phyloP scores from a whole-genome alignment of 2,329 filamentous ascomycete genomes.

The Penicillium hordei region DNA sequence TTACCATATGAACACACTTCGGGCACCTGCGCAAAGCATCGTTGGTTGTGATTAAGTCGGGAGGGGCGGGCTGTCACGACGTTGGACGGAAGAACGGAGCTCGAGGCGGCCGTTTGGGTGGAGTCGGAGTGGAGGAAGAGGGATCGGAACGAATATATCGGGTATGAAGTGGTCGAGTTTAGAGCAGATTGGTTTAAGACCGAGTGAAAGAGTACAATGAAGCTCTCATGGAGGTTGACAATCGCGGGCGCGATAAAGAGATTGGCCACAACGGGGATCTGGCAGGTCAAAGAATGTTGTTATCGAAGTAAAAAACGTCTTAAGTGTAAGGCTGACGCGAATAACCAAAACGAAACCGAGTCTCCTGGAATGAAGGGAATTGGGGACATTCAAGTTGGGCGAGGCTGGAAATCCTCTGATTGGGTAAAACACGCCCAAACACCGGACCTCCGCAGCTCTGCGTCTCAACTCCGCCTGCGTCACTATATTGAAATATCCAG shows the following conservation, averaged over 20 bases:
- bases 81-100: not conserved
- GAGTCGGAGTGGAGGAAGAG: not conserved
- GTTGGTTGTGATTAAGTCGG: conserved; percentile 9
- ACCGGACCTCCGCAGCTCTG: conserved; percentile 15
- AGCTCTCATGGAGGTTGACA: conserved; percentile 5
- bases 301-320: conserved; percentile 5
- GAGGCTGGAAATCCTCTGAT: conserved; percentile 24
- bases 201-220: conserved; percentile 10
- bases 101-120: not conserved
- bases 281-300: conserved; percentile 4
- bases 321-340: not conserved
- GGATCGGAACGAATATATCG: not conserved
- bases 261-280: conserved; percentile 6
- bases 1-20: conserved; percentile 10
- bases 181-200: conserved; percentile 5
- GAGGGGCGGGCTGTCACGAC: conserved; percentile 5
- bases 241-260: conserved; percentile 3
- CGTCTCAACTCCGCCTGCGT: conserved; percentile 11
- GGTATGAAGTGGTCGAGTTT: not conserved
- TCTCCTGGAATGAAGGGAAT: conserved; percentile 7
- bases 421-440: conserved; percentile 18
- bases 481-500: not conserved
- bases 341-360: not conserved
- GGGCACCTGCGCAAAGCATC: conserved; percentile 16
- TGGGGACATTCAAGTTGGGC: conserved; percentile 15